Conservation (phyloP, 345 rosid genomes). For the Ceriops decandra region DNA sequence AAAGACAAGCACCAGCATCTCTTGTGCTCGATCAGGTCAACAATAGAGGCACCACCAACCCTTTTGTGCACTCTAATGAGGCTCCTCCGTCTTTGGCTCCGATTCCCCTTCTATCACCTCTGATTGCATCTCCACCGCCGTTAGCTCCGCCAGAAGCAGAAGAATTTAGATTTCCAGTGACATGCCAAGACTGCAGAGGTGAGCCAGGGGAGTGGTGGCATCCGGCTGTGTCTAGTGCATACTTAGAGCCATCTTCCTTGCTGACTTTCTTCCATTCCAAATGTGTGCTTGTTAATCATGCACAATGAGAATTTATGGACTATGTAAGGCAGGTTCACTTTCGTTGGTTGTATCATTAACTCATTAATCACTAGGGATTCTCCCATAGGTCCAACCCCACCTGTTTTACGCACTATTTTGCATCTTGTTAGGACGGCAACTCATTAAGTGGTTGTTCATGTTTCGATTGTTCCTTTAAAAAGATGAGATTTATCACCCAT, state of each 20-base stretch:
- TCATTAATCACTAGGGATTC: no score
- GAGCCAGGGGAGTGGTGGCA: conserved; percentile 8
- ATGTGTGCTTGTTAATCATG: conserved; percentile 42
- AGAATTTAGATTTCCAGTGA: conserved; percentile 22
- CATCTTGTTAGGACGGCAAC: no score
- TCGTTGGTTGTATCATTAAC: not conserved
- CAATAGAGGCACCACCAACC: not conserved
- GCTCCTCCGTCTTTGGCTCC: conserved; percentile 14
- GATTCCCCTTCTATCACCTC: conserved; percentile 61
- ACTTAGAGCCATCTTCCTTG: conserved; percentile 30
- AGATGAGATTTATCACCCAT: no score
- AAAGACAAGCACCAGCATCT: conserved; percentile 46
- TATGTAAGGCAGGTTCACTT: not conserved
- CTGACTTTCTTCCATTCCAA: conserved; percentile 39
- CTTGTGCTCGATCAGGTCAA: conserved; percentile 29
- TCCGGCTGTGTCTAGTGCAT: conserved; percentile 20
- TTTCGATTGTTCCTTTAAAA: no score
- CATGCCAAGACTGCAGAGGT: not conserved
- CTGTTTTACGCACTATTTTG: no score
- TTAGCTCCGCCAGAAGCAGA: conserved; percentile 15
- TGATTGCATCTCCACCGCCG: conserved; percentile 29
- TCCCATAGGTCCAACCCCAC: no score
- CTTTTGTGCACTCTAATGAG: not conserved
- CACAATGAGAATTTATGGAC: conserved; percentile 3
- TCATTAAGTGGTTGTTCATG: no score